Base-by-base conservation (phyloP, 257 asterid species). In the Primulina eburnea region DNA sequence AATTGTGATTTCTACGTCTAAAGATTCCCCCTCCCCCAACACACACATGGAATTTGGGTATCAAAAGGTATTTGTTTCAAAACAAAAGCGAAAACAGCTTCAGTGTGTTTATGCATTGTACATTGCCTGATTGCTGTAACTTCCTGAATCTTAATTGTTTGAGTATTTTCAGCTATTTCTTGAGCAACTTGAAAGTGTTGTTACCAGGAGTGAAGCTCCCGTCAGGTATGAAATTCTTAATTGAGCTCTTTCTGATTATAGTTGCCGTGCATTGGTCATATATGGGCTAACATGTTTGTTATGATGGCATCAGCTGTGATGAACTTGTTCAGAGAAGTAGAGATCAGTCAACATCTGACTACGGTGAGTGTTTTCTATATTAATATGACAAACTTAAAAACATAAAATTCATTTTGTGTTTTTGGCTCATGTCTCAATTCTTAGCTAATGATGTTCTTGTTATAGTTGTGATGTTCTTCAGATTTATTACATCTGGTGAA, bases 391-490 rank as follows among this genome's bases (percentile, higher is more conserved):
- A 67, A 65, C 71, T 72, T 38, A 38, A 24, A 12, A 65, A 20
- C 34, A 20, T 65, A 29, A 35, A 52, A 5, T 21, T 50, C 28
- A 11, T 38, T 35, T 47, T 67, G 32, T 53, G 29, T 32, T 50
- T 59, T 60, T 64, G 18, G 57, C 60, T 61, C 29, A 5, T 63
- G 35, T 68, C 33, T 53, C 65, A 69, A 71, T 29, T 68, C 33
- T 53, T 62, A 69, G 69, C 82, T 81, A 79, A 83, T 28, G 4
- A 26, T 30, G 12, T 73, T 68, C 73, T 78, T 75, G 77, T 65
- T 71, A 68, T 66, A 92, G 99, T 94, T 53, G 99, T 94, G 64
- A 94, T 94, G 99, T 94, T 94, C 90, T 87, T 93, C 89, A 90
- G 99, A 78, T 93, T 93, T 77, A 93, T 90, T 58, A 87, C 97